These are phyloP conservation scores for Setaria viridis DNA, from an alignment of 202 grass and related monocot genomes.

Conservation along the genomic window DNA sequence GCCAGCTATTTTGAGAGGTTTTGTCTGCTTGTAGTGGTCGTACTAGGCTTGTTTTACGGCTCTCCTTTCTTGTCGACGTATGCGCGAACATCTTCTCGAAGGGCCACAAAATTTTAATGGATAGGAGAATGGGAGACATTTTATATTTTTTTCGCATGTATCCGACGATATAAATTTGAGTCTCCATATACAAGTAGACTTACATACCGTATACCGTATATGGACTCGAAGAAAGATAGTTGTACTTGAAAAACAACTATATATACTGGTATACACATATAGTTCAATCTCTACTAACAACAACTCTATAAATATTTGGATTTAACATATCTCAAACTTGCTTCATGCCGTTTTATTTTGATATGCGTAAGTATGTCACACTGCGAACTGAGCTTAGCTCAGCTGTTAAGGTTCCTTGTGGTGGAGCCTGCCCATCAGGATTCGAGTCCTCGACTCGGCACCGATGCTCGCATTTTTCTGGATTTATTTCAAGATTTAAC, in stretches of 20 bases:
- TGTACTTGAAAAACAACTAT: neutral
- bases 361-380: neutral
- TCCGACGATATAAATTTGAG: neutral
- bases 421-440: no score
- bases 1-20: constrained; percentile 34
- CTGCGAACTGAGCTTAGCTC: no score
- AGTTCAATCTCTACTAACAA: neutral
- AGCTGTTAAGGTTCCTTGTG: no score
- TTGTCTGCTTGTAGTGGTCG: constrained; percentile 21
- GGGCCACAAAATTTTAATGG: neutral
- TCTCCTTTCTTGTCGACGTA: constrained; percentile 29
- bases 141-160: neutral
- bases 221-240: no score
- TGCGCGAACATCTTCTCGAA: neutral
- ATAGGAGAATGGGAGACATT: neutral
- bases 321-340: neutral
- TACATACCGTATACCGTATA: neutral
- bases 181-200: neutral
- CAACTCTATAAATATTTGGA: neutral
- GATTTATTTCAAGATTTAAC: no score
- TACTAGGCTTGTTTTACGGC: constrained; percentile 42
- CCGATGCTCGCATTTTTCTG: no score
- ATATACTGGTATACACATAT: neutral
- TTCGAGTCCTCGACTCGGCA: no score
- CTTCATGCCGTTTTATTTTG: neutral